Base-by-base conservation (phyloP, 208 protist genomes). In the Acanthamoeba culbertsoni region DNA sequence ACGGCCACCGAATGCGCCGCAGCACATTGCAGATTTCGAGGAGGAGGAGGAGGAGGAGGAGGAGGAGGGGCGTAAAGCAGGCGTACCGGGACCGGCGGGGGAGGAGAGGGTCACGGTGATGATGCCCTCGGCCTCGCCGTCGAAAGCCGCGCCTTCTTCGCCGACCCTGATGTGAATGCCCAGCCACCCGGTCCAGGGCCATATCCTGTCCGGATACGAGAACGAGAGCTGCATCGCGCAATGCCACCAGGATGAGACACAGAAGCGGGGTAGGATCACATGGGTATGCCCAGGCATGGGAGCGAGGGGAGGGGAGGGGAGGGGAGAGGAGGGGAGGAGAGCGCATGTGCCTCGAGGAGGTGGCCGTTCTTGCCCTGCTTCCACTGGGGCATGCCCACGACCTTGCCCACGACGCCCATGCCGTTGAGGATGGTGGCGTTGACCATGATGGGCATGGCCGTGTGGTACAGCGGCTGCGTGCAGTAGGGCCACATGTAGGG, bases 401-500 rank as follows among this genome's bases (percentile, higher is more conserved):
- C 63, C 48, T 89, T 31, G 8, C 96, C 92, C 7, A 46, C 59
- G 2, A 96, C 92, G 57, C 75, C 73, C 93, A 98, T 94, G n/a
- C 93, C 94, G 93, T 98, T 99, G 14, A 98, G 63, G 23, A 99
- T 93, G 16, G 98, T 99, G 0, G 99, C 31, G 94, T 99, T 99
- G 59, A 99, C 95, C 10, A 98, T 93, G 0, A 98, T 51, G 23
- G 98, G 96, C 86, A 96, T 65, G 0, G 91, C 94, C 5, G 95
- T 95, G 57, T 97, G 94, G 94, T 98, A 99, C 0, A 51, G 45
- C 16, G 97, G 95, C 95, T 98, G 98, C 42, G 97, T 94, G 92
- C 98, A 98, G 91, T 98, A 98, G n/a, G 98, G 98, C 98, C 98
- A 99, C 79, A 97, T 96, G 92, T 98, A 98, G 0, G 96, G 96